Percentiles rank a stretch among this genome's conserved stretches.
Evolutionary conservation across 164 flowering plant genomes (phyloP).

Genomic region (Chloranthus sessilifolius): DNA sequence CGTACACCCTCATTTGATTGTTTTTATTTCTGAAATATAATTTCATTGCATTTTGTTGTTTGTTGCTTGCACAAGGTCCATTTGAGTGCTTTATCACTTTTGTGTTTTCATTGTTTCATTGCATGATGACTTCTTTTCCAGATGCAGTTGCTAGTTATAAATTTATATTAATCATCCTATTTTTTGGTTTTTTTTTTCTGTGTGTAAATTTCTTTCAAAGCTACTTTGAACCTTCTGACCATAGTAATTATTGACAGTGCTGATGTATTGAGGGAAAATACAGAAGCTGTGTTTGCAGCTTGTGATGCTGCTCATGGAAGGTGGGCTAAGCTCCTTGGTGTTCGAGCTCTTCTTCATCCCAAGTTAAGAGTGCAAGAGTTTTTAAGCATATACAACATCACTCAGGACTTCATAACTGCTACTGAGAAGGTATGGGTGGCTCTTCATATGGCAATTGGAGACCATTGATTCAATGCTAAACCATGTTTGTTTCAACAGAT

Average conservation of each 20-base stretch:
- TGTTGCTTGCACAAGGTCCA: too few relatives aligned
- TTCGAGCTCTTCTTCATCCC: constrained; percentile 88
- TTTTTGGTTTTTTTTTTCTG: too few relatives aligned
- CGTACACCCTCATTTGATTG: too few relatives aligned
- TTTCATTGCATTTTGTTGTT: too few relatives aligned
- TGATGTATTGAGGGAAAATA: constrained; percentile 92
- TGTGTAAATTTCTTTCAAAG: too few relatives aligned
- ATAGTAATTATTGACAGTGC: constrained; percentile 44
- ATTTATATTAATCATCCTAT: too few relatives aligned
- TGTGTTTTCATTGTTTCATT: too few relatives aligned
- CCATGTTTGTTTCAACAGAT: constrained; percentile 51
- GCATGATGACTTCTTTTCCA: too few relatives aligned
- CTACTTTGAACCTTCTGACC: neutral
- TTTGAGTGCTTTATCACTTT: too few relatives aligned
- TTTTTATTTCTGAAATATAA: too few relatives aligned
- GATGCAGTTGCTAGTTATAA: too few relatives aligned
- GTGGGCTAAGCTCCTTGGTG: constrained; percentile 99
- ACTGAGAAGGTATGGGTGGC: constrained; percentile 73
- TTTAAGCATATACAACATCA: constrained; percentile 70
- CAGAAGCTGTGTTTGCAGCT: constrained; percentile 99
- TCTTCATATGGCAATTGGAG: too few relatives aligned
- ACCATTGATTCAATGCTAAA: neutral
- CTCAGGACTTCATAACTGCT: constrained; percentile 85
- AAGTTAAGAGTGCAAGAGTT: constrained; percentile 84
- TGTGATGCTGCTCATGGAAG: constrained; percentile 99